Base-by-base conservation (phyloP, 2,329 filamentous ascomycete genomes). In the Pseudogymnoascus destructans region DNA sequence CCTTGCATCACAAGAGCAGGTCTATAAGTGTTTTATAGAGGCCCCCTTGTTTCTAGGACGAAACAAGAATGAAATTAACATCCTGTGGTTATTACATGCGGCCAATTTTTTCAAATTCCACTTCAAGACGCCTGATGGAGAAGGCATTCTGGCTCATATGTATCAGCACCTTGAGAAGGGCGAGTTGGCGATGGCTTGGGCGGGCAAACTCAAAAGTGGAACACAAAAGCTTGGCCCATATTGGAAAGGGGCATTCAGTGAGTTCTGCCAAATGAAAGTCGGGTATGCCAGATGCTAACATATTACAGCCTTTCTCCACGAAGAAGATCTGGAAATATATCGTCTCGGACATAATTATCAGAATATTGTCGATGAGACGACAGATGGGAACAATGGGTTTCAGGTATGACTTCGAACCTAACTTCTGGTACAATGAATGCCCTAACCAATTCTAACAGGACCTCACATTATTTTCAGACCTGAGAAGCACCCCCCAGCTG, bases 21-120 rank as follows among this genome's bases (percentile, higher is more conserved):
- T 71, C 1, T 80, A 80, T 63, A 63, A 66, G 10, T 62, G 68
- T 4, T 63, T 67, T 1, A 60, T 61, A 1, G 52, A 57, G 0
- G 67, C 68, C 3, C 73, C 73, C 0, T 66, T 79, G 5, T 79
- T 76, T 62, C 40, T 57, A 8, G 74, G 74, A 13, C 60, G 61
- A 30, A 66, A 68, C 21, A 68, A 70, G 30, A 58, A 66, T 3
- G 61, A 70, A 1, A 63, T 79, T 56, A 75, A 79, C 61, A 67
- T 75, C 57, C 65, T 70, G 1, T 78, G 73, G 73, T 57, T 75
- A 2, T 64, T 78, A 4, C 73, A 79, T 61, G 68, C 73, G 36
- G 64, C 76, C 42, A 78, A 78, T 61, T 80, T 79, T 70, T 80
- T 79, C 69, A 74, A 74, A 49, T 73, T 74, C 55, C 75, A 80